phyloP scores from a whole-genome alignment of 192 early-diverging fungal species.

The Chytriomyces hyalinus region DNA sequence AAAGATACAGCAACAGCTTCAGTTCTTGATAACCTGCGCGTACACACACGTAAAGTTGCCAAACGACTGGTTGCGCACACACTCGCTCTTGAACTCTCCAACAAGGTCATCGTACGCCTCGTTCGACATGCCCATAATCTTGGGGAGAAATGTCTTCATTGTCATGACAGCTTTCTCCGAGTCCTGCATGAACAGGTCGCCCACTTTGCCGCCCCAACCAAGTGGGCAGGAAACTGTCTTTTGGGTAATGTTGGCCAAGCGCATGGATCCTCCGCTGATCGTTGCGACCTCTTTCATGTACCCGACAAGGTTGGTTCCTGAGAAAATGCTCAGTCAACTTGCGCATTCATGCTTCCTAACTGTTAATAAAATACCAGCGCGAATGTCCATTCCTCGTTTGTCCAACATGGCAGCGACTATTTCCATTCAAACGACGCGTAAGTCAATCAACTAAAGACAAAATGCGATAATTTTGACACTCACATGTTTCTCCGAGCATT shows the following conservation, averaged over 20 bases:
- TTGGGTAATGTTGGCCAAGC: background rate
- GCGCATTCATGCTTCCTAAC: no score
- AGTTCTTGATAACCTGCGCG: constrained; percentile 10
- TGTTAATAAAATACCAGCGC: no score
- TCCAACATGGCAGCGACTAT: no score
- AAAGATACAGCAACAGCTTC: background rate
- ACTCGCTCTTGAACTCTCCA: background rate
- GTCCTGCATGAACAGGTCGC: background rate
- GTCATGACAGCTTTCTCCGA: background rate
- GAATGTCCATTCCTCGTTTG: no score
- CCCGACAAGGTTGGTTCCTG: no score
- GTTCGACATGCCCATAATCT: background rate
- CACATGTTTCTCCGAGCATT: background rate
- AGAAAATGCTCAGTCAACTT: no score
- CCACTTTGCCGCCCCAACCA: background rate
- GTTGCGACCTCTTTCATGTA: no score
- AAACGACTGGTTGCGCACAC: background rate
- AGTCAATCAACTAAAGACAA: background rate
- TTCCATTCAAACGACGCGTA: background rate
- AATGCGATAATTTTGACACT: no score
- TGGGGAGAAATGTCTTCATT: background rate
- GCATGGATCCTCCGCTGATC: background rate
- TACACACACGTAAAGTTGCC: background rate
- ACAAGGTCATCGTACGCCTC: constrained; percentile 4
- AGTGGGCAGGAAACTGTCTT: background rate